Percentiles rank a stretch among this genome's conserved stretches.
Conservation (phyloP, 2,329 filamentous ascomycete genomes). For the Verticillium dahliae region DNA sequence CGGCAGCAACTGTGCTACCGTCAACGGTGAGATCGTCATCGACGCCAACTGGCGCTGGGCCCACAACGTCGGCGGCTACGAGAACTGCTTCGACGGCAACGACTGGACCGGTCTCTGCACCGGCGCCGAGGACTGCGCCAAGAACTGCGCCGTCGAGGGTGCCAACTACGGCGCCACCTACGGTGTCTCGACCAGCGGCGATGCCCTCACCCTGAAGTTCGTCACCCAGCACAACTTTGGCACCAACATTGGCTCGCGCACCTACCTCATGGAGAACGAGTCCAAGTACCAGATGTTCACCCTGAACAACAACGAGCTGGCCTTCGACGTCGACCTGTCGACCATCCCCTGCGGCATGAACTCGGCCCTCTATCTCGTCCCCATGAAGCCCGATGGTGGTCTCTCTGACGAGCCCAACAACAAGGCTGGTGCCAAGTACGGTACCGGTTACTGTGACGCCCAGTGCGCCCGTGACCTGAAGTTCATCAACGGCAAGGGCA, state of each 20-base stretch:
- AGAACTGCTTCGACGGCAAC: constrained; percentile 38
- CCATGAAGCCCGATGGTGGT: constrained; percentile 47
- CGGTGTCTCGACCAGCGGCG: constrained; percentile 35
- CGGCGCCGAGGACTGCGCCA: constrained; percentile 25
- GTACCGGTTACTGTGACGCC: constrained; percentile 47
- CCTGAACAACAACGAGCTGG: constrained; percentile 52
- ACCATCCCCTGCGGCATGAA: constrained; percentile 57
- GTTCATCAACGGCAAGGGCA: constrained; percentile 36
- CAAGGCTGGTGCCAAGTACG: constrained; percentile 42
- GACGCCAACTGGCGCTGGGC: constrained; percentile 45
- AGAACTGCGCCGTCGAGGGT: constrained; percentile 34
- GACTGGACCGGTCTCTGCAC: constrained; percentile 20
- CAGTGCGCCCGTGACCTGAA: constrained; percentile 41
- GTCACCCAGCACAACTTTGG: constrained; percentile 35
- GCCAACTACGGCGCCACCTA: constrained; percentile 35
- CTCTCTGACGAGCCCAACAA: constrained; percentile 36
- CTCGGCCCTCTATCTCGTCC: constrained; percentile 39
- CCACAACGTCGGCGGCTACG: constrained; percentile 27
- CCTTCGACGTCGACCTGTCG: constrained; percentile 58
- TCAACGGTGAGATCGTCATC: constrained; percentile 34
- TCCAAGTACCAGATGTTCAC: constrained; percentile 51
- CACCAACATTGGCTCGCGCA: constrained; percentile 31
- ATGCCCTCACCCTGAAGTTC: constrained; percentile 39
- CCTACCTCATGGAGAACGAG: constrained; percentile 49
- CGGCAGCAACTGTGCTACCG: constrained; percentile 25